These are phyloP conservation scores for Macroventuria anomochaeta DNA, from an alignment of 2,329 filamentous ascomycete genomes.

Conservation along the genomic window DNA sequence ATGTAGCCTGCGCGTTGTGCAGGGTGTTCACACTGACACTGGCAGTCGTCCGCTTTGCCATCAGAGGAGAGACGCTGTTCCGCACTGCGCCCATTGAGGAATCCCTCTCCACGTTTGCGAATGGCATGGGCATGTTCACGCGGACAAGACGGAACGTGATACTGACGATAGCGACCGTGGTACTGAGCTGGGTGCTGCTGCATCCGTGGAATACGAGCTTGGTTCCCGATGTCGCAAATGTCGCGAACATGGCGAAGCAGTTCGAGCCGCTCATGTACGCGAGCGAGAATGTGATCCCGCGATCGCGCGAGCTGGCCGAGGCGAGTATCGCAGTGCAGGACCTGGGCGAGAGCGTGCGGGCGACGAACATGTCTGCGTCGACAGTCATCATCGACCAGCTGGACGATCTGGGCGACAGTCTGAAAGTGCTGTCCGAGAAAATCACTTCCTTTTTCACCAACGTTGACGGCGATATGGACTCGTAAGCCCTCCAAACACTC, in stretches of 20 bases:
- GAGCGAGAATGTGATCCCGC: conserved; percentile 84
- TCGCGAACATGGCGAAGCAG: conserved; percentile 85
- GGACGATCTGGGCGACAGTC: conserved; percentile 82
- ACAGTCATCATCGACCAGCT: conserved; percentile 84
- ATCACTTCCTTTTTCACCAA: conserved; percentile 92
- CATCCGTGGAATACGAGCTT: conserved; percentile 70
- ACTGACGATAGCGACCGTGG: conserved; percentile 64
- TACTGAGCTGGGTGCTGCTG: conserved; percentile 70
- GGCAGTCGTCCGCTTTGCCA: conserved; percentile 83
- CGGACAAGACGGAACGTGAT: conserved; percentile 73
- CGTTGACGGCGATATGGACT: conserved; percentile 91
- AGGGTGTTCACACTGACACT: conserved; percentile 31
- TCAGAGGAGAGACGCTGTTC: conserved; percentile 87
- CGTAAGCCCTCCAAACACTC: conserved; percentile 59
- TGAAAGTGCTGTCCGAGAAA: conserved; percentile 84
- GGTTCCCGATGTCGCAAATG: conserved; percentile 86
- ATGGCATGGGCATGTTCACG: conserved; percentile 66
- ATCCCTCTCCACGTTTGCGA: conserved; percentile 68
- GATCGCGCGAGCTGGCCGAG: conserved; percentile 87
- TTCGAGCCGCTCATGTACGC: conserved; percentile 96
- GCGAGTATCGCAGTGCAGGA: conserved; percentile 96
- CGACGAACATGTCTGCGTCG: conserved; percentile 89
- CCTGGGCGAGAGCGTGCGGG: conserved; percentile 85
- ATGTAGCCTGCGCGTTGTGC: conserved; percentile 28
- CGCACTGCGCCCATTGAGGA: conserved; percentile 83